Percentiles rank a stretch among this genome's conserved stretches.
These are phyloP conservation scores for Syzygium grande DNA, from an alignment of 345 rosid genomes.

Conservation along the genomic window DNA sequence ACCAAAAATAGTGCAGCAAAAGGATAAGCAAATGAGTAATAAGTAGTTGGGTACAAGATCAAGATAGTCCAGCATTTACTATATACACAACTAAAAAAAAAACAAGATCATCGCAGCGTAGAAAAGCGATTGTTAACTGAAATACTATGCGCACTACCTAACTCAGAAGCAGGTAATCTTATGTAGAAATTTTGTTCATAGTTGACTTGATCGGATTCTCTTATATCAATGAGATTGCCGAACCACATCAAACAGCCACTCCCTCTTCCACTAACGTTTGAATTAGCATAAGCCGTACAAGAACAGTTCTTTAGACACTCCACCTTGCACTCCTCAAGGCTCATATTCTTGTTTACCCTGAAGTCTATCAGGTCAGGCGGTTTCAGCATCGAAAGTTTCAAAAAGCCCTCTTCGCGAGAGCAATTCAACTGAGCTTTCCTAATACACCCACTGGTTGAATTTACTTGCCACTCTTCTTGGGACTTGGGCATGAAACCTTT, in stretches of 20 bases:
- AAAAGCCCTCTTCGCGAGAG: slow-evolving; percentile 1
- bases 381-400: not conserved
- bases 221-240: not conserved
- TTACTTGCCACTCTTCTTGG: slow-evolving; percentile 14
- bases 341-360: slow-evolving; percentile 9
- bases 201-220: not conserved
- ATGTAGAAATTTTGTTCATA: not conserved
- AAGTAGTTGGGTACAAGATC: too few relatives aligned
- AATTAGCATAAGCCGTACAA: slow-evolving; percentile 24
- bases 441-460: slow-evolving; percentile 22
- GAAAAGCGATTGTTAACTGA: not conserved
- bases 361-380: slow-evolving; percentile 11
- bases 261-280: slow-evolving; percentile 11
- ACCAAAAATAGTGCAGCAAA: not conserved
- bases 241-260: slow-evolving; percentile 24
- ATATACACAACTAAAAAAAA: too few relatives aligned
- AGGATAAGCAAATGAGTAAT: too few relatives aligned
- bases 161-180: not conserved
- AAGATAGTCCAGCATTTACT: too few relatives aligned
- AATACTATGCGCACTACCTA: not conserved
- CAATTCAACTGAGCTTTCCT: not conserved
- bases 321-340: slow-evolving; percentile 5
- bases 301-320: slow-evolving; percentile 20
- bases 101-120: too few relatives aligned
- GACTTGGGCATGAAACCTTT: slow-evolving; percentile 26